Base-by-base conservation (phyloP, 441 rosid genomes). In the Melastoma candidum region DNA sequence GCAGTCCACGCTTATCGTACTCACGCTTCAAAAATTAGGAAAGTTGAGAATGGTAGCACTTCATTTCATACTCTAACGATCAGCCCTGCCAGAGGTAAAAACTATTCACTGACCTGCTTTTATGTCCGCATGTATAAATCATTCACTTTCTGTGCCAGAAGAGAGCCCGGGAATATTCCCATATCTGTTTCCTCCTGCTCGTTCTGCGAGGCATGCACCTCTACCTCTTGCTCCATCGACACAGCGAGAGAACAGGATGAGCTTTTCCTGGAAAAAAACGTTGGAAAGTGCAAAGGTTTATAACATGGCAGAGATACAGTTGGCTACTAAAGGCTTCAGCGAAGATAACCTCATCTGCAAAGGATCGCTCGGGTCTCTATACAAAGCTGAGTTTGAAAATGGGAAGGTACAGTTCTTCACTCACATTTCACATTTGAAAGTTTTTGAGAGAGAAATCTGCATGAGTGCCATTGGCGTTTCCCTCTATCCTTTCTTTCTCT, bases 351-450 rank as follows among this genome's bases (percentile, higher is more conserved):
- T 84, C 58, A 77, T 89, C 46, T 90, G 90, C 60, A 79, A 79
- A 63, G 99, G 97, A 69, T 85, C 97, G 57, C 85, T 89, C 57
- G 97, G 97, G 66, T 74, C 95, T 69, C 87, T 89, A 60, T 87
- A 89, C 82, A 85, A 67, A 81, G 95, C 94, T 11, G 74, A 79
- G 68, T 79, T 82, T 53, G 79, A 83, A 4, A 83, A 83, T 69
- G 94, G 90, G 61, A 83, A 79, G 63, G 99, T 89, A 80, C 57
- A 24, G 27, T 6, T 36, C n/a, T 11, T 47, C 56, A 55, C 13
- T 53, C 17, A 45, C 59, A 62, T 49, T 49, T 57, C 6, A 43
- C 24, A 13, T 51, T 12, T 25, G 24, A 4, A 46, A 29, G 54
- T 5, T 43, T 60, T 27, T 44, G 48, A 17, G 45, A 52, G 22